Evolutionary conservation across 805 yeast genomes (phyloP).

Genomic region (Ogataea zsoltii): DNA sequence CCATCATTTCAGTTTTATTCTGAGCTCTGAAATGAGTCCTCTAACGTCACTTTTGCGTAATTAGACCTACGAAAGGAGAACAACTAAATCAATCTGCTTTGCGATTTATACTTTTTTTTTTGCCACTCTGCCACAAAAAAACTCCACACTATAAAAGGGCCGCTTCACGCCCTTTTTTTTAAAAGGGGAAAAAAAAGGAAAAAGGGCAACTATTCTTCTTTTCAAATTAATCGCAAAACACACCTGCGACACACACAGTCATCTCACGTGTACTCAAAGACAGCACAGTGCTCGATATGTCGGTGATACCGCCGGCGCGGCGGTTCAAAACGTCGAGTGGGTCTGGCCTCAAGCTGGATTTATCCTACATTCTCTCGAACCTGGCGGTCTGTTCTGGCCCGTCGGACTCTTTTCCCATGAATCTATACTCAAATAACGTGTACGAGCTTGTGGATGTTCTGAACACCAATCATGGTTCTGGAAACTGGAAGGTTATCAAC

Average conservation of each 20-base stretch:
- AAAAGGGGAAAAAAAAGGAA: neutral
- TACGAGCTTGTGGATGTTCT: slow-evolving; percentile 51
- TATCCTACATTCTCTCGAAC: slow-evolving; percentile 64
- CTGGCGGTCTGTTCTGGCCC: slow-evolving; percentile 81
- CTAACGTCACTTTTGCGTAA: too few relatives aligned
- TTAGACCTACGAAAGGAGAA: too few relatives aligned
- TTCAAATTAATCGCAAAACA: neutral
- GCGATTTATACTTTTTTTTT: neutral
- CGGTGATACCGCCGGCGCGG: slow-evolving; percentile 6
- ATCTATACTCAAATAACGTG: slow-evolving; percentile 54
- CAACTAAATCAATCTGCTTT: too few relatives aligned
- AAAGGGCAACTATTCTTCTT: neutral
- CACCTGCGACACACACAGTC: neutral
- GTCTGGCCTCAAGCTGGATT: slow-evolving; percentile 44
- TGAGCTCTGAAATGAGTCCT: too few relatives aligned
- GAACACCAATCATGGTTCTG: slow-evolving; percentile 42
- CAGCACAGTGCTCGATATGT: neutral
- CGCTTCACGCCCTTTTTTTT: slow-evolving; percentile 2
- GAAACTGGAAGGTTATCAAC: slow-evolving; percentile 74
- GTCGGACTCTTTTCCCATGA: slow-evolving; percentile 42
- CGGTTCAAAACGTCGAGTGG: slow-evolving; percentile 7
- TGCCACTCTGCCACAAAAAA: slow-evolving; percentile 4
- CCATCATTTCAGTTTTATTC: slow-evolving; percentile 4
- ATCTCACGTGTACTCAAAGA: neutral
- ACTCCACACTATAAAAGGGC: neutral